These are phyloP conservation scores for Solanum chiquidenum DNA, from an alignment of 257 asterid species.

Conservation along the genomic window DNA sequence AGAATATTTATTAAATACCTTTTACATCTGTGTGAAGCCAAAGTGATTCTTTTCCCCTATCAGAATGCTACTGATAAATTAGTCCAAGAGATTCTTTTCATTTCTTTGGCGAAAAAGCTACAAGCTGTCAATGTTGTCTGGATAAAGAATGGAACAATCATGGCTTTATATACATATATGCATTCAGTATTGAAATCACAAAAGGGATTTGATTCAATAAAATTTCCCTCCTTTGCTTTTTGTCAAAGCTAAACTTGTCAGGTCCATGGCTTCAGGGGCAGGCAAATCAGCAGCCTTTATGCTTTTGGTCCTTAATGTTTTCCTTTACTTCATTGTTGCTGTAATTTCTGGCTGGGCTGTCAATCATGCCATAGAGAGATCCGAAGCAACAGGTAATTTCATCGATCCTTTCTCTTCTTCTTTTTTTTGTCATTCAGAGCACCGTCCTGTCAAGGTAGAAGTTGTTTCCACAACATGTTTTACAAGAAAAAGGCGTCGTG, in stretches of 20 bases:
- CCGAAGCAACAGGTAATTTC: slow-evolving; percentile 50
- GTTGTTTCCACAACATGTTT: not conserved
- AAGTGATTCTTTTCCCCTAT: slow-evolving; percentile 37
- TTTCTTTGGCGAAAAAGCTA: slow-evolving; percentile 23
- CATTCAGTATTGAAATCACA: slow-evolving; percentile 7
- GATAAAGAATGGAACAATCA: slow-evolving; percentile 28
- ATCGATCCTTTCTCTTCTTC: not conserved
- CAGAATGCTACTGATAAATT: slow-evolving; percentile 15
- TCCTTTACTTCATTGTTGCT: slow-evolving; percentile 57
- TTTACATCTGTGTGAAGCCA: slow-evolving; percentile 3
- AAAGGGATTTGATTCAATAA: not conserved
- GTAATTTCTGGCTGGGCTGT: slow-evolving; percentile 67
- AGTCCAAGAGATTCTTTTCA: slow-evolving; percentile 16
- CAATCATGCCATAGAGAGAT: slow-evolving; percentile 56
- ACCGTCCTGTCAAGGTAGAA: not conserved
- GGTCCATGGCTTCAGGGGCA: slow-evolving; percentile 75
- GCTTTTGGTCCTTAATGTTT: slow-evolving; percentile 38
- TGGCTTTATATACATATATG: slow-evolving; percentile 6
- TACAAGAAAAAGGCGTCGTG: not conserved
- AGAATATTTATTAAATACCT: not conserved
- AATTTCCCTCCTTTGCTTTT: not conserved
- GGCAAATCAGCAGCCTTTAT: slow-evolving; percentile 65
- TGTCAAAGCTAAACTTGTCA: slow-evolving; percentile 1
- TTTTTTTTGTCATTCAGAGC: not conserved
- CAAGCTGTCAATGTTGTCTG: slow-evolving; percentile 5